Evolutionary conservation across 2,329 filamentous ascomycete genomes (phyloP).

Genomic region (Colletotrichum sp.): DNA sequence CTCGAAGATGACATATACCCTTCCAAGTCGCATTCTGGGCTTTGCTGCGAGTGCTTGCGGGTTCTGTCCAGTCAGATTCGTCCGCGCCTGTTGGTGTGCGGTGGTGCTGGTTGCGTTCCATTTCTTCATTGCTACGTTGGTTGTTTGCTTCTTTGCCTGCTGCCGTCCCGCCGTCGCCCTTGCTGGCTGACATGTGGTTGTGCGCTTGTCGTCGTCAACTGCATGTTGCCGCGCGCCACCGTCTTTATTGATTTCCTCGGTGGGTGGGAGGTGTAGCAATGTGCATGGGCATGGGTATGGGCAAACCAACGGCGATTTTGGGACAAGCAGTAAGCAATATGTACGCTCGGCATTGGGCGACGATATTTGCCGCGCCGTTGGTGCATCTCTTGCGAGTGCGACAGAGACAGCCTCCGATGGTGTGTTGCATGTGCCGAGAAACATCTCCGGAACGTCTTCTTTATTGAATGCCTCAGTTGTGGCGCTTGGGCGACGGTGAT

Average conservation of each 20-base stretch:
- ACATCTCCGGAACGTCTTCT: background rate
- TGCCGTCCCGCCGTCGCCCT: background rate
- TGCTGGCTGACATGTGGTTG: background rate
- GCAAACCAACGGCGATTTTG: background rate
- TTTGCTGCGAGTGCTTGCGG: background rate
- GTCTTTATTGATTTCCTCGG: background rate
- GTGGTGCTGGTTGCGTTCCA: background rate
- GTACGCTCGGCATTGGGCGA: background rate
- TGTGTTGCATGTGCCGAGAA: background rate
- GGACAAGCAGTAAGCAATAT: background rate
- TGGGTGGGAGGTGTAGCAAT: background rate
- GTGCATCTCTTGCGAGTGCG: background rate
- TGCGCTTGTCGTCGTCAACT: background rate
- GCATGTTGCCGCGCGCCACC: slow-evolving; percentile 15
- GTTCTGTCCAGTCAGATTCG: background rate
- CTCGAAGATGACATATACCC: background rate
- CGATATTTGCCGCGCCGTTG: background rate
- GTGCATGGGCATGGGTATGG: background rate
- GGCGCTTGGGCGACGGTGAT: background rate
- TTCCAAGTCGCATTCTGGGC: background rate
- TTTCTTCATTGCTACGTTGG: background rate
- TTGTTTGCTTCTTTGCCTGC: background rate
- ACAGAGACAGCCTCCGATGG: background rate
- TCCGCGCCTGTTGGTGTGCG: background rate
- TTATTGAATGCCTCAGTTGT: background rate